Evolutionary conservation across 2,329 filamentous ascomycete genomes (phyloP), one percentile per base, ranked within the genome.

Genomic region (Diaporthe ampelina): DNA sequence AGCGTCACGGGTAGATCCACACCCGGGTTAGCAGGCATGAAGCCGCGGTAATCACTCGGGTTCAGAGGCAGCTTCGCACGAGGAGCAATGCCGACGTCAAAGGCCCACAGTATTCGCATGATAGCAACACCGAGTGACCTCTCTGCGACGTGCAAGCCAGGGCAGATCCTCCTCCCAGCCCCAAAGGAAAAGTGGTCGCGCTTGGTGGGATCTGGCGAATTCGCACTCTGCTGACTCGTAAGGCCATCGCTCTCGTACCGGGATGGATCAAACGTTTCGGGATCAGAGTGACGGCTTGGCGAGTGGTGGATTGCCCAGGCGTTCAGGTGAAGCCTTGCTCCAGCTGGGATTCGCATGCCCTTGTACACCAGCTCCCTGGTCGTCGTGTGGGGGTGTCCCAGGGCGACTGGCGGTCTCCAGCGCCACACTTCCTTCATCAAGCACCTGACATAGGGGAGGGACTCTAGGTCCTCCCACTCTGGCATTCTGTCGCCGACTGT

Each of bases 171-270:
- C 10, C 89, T 83, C 2, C 89, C 89, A 17, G 86, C 86, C 29
- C 90, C 89, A 70, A 90, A 91, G 0, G 84, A 85, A 79, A 89
- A 90, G 13, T 87, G 85, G 67, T 90, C 88, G 19, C 88, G 83
- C 77, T 88, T 83, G 10, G 77, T 70, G 6, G 71, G 48, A 35
- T 81, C 80, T 2, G 77, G 40, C 19, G 35, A 24, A 13, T 58
- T 58, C 0, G 54, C 54, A 24, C 52, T 48, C 8, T 59, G 26
- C 13, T 45, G 37, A 9, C 37, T 48, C n/a, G 40, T 58, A 15
- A 56, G 54, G 3, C 6, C 13, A 54, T 79, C 78, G 11, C 45
- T 29, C 37, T 72, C 54, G 70, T 81, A 86, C 4, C 85, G 81
- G 6, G 80, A 80, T 0, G 87, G 86, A 65, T 87, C 77, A 76